Conservation (phyloP, 176 grass and related monocot genomes). For the Pontederia paniculata region DNA sequence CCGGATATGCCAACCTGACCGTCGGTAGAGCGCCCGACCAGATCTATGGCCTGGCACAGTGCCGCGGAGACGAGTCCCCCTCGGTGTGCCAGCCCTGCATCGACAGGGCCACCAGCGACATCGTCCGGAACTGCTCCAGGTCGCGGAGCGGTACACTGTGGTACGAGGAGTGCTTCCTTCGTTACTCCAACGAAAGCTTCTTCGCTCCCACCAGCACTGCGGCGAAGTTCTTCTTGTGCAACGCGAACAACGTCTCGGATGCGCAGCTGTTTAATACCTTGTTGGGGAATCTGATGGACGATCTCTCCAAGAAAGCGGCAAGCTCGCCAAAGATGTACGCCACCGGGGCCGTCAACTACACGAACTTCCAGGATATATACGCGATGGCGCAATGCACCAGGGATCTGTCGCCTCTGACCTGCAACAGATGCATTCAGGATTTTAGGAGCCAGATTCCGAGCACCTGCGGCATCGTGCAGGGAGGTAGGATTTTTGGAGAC, state of each 20-base stretch:
- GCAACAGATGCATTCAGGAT: no score
- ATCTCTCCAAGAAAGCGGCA: not conserved
- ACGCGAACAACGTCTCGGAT: not conserved
- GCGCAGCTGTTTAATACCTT: not conserved
- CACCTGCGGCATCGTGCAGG: no score
- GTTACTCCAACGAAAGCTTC: conserved; percentile 15
- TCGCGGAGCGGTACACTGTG: not conserved
- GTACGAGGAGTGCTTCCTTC: conserved; percentile 14
- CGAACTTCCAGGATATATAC: not conserved
- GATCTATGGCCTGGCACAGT: conserved; percentile 20
- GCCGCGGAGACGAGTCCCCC: conserved; percentile 6
- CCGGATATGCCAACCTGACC: conserved; percentile 9
- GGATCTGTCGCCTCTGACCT: no score
- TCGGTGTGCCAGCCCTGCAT: conserved; percentile 3
- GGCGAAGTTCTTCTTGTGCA: not conserved
- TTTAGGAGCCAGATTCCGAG: no score
- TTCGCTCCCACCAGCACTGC: not conserved
- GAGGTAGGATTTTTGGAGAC: no score
- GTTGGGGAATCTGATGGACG: not conserved
- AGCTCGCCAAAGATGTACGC: conserved; percentile 3
- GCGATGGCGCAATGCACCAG: conserved; percentile 14
- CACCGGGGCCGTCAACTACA: not conserved
- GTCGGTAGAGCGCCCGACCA: not conserved
- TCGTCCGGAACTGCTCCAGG: not conserved
- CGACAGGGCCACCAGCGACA: not conserved